A percentile compares a stretch with the other conserved stretches of the same genome.
Conservation (phyloP, 148 eudicot species). For the Oxyria digyna region DNA sequence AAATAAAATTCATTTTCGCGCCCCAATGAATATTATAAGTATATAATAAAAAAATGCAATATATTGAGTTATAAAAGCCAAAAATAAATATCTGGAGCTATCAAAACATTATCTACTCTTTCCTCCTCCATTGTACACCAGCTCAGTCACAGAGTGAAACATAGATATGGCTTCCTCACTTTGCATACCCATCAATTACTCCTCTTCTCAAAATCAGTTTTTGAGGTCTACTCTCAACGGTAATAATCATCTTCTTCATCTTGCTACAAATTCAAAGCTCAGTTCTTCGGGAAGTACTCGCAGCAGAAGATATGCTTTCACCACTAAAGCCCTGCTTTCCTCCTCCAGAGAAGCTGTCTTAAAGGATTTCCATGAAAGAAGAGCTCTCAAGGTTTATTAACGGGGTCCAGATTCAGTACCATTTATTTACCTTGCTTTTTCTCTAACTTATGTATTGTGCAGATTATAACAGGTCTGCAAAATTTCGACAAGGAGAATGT, state of each 20-base stretch:
- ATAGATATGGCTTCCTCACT: conserved; percentile 3
- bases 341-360: conserved; percentile 51
- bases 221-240: background rate
- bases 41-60: background rate
- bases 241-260: background rate
- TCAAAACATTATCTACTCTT: background rate
- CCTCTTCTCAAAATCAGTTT: background rate
- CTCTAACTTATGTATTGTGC: conserved; percentile 3
- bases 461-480: conserved; percentile 89
- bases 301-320: conserved; percentile 19
- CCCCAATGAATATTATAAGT: no score
- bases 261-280: background rate
- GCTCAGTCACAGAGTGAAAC: background rate
- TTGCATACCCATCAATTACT: background rate
- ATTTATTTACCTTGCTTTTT: background rate
- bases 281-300: background rate
- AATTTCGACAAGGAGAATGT: conserved; percentile 70
- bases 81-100: background rate
- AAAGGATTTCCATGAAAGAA: conserved; percentile 40
- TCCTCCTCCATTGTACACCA: conserved; percentile 1
- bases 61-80: background rate
- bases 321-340: conserved; percentile 42
- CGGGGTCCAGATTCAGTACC: no score
- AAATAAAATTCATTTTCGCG: no score
- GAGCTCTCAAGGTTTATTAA: conserved; percentile 53